These are phyloP conservation scores for Cercospora beticola DNA, from an alignment of 2,329 filamentous ascomycete genomes.

Conservation along the genomic window DNA sequence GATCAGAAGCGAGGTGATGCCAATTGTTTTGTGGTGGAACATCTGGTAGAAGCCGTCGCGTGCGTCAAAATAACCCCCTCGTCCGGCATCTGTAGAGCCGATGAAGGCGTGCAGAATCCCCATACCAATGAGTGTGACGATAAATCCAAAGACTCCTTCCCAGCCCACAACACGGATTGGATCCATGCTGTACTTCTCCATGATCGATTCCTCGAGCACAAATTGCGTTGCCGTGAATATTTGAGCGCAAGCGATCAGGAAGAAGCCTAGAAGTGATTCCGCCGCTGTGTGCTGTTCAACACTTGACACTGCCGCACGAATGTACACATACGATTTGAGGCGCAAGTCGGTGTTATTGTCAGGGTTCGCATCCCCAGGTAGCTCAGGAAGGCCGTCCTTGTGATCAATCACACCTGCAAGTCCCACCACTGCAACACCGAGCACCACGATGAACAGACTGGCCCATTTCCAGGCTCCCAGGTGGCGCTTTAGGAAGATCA, in stretches of 20 bases:
- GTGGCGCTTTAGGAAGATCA: conserved; percentile 78
- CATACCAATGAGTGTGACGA: conserved; percentile 76
- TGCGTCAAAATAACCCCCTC: conserved; percentile 85
- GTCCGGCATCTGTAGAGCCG: conserved; percentile 71
- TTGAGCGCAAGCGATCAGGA: conserved; percentile 89
- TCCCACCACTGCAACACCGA: conserved; percentile 86
- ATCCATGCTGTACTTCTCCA: conserved; percentile 75
- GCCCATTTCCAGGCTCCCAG: conserved; percentile 90
- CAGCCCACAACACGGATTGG: conserved; percentile 91
- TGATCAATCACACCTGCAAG: conserved; percentile 82
- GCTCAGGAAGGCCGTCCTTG: conserved; percentile 49
- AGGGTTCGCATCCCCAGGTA: conserved; percentile 34
- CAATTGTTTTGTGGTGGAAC: conserved; percentile 67
- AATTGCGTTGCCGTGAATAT: conserved; percentile 97
- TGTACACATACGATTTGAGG: conserved; percentile 16
- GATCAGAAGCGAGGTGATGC: conserved; percentile 78
- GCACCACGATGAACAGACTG: conserved; percentile 79
- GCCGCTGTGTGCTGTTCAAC: conserved; percentile 56
- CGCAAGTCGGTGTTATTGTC: conserved; percentile 30
- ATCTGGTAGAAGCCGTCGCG: conserved; percentile 82
- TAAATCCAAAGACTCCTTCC: conserved; percentile 91
- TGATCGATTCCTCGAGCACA: conserved; percentile 89
- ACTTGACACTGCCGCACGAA: conserved; percentile 39
- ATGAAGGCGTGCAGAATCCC: conserved; percentile 73
- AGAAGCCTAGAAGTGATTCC: conserved; percentile 75